phyloP scores from a whole-genome alignment of 441 rosid genomes.

The Gossypium schwendimanii region DNA sequence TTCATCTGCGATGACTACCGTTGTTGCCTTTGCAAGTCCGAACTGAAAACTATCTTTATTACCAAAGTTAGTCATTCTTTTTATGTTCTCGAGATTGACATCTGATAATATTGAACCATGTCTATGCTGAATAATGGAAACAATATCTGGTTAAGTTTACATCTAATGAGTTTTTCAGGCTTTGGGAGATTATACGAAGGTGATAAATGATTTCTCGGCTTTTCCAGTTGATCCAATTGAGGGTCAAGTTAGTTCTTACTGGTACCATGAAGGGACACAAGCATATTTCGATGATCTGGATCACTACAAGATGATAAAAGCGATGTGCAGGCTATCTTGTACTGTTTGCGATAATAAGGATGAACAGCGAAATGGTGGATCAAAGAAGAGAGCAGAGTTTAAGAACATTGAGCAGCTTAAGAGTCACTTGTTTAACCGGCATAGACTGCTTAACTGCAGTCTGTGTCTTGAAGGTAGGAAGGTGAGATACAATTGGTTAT shows the following conservation, averaged over 20 bases:
- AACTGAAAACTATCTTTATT: conserved; percentile 23
- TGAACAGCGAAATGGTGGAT: conserved; percentile 16
- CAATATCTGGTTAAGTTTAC: neutral
- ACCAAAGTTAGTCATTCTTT: conserved; percentile 27
- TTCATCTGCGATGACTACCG: conserved; percentile 29
- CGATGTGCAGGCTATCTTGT: conserved; percentile 37
- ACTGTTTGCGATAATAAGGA: conserved; percentile 23
- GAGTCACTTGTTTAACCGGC: conserved; percentile 25
- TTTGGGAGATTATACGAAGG: conserved; percentile 30
- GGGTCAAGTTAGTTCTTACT: conserved; percentile 29
- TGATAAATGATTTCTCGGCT: conserved; percentile 27
- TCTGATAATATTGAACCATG: neutral
- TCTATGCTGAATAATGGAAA: neutral
- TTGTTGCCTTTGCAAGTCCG: conserved; percentile 33
- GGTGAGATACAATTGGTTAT: conserved; percentile 17
- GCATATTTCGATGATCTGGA: conserved; percentile 29
- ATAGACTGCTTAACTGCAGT: conserved; percentile 30
- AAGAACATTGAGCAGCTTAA: conserved; percentile 32
- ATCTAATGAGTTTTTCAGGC: conserved; percentile 22
- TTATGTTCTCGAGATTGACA: neutral
- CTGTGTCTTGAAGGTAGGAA: conserved; percentile 37
- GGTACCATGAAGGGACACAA: conserved; percentile 34
- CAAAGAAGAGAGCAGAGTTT: conserved; percentile 23
- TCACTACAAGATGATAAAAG: conserved; percentile 34
- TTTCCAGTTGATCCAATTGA: conserved; percentile 25